These are phyloP conservation scores for Sistotremastrum suecicum DNA, from an alignment of 768 basidiomycete genomes.

Conservation along the genomic window DNA sequence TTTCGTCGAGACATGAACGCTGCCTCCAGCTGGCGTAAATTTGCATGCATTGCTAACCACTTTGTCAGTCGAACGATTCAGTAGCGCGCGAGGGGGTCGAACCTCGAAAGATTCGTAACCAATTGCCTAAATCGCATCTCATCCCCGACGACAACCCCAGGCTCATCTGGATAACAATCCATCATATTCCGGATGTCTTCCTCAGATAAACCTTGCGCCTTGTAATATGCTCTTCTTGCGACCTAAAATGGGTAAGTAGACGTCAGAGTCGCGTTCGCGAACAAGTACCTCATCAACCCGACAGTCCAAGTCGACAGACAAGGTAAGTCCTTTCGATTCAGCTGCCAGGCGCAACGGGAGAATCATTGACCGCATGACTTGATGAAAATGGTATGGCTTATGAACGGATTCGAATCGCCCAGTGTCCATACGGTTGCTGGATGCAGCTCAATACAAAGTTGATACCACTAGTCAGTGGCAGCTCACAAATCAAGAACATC, in stretches of 20 bases:
- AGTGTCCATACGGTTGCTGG: constrained; percentile 74
- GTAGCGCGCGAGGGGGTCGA: constrained; percentile 1
- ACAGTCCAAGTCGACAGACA: constrained; percentile 55
- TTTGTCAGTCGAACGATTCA: neutral
- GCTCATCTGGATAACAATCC: constrained; percentile 30
- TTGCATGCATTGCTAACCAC: constrained; percentile 57
- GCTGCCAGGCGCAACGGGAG: constrained; percentile 56
- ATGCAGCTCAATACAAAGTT: neutral
- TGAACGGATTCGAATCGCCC: constrained; percentile 57
- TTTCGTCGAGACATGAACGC: constrained; percentile 51
- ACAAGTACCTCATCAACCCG: constrained; percentile 45
- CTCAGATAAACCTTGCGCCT: constrained; percentile 38
- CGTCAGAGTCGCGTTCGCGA: neutral
- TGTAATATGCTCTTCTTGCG: constrained; percentile 43
- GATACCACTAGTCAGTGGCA: neutral
- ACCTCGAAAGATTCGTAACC: constrained; percentile 74
- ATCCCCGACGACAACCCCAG: constrained; percentile 70
- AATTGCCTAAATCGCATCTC: constrained; percentile 72
- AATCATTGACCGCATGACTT: constrained; percentile 61
- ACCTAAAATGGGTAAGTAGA: constrained; percentile 21
- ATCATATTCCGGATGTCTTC: constrained; percentile 29
- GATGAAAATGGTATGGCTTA: constrained; percentile 64
- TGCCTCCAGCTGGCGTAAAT: constrained; percentile 60
- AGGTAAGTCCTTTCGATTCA: constrained; percentile 48
- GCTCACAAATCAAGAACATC: constrained; percentile 70